phyloP scores from a whole-genome alignment of 176 grass and related monocot species.

The Typha latifolia region DNA sequence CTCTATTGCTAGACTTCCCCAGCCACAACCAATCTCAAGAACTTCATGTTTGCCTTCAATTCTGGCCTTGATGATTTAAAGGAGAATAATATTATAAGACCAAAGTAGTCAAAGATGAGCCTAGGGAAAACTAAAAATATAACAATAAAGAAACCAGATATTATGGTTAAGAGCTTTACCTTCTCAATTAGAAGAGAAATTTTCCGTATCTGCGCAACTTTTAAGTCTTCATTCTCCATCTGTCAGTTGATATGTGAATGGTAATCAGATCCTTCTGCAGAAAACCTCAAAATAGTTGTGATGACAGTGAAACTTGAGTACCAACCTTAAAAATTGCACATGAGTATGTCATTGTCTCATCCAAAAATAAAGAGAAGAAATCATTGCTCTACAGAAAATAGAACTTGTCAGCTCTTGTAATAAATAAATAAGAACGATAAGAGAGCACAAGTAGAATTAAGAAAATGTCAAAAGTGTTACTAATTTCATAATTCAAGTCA shows the following conservation, averaged over 20 bases:
- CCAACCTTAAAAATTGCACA: constrained; percentile 61
- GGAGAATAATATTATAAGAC: constrained; percentile 4
- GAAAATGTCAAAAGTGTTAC: no score
- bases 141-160: neutral
- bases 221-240: constrained; percentile 65
- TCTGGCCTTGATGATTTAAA: constrained; percentile 49
- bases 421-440: no score
- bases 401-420: neutral
- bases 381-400: constrained; percentile 49
- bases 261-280: neutral
- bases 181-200: constrained; percentile 69
- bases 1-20: constrained; percentile 75
- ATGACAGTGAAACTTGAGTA: neutral
- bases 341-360: constrained; percentile 85
- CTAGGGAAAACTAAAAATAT: neutral
- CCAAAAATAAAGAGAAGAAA: constrained; percentile 76
- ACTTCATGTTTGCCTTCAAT: constrained; percentile 59
- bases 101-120: neutral
- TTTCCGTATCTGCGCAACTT: constrained; percentile 64
- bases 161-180: constrained; percentile 20
- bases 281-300: neutral
- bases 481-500: no score
- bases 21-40: constrained; percentile 83
- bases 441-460: no score
- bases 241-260: constrained; percentile 21